Conservation (phyloP, 805 yeast genomes). For the Candida cerambycidarum region DNA sequence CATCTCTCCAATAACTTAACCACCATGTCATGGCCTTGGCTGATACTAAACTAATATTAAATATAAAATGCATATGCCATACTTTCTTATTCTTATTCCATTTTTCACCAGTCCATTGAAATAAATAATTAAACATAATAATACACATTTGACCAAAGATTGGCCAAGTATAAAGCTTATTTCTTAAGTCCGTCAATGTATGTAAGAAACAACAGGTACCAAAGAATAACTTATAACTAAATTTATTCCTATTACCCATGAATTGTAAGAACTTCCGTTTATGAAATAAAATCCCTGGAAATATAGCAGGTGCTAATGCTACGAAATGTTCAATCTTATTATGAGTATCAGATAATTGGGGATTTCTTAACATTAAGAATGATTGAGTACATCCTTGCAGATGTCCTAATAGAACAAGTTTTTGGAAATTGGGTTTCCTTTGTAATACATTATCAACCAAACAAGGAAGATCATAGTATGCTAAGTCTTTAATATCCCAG, state of each 20-base stretch:
- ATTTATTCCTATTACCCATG: slow-evolving; percentile 52
- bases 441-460: slow-evolving; percentile 61
- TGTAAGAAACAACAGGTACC: slow-evolving; percentile 83
- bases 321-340: slow-evolving; percentile 64
- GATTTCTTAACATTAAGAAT: slow-evolving; percentile 61
- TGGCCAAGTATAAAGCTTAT: slow-evolving; percentile 32
- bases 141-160: slow-evolving; percentile 67
- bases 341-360: slow-evolving; percentile 35
- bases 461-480: slow-evolving; percentile 71
- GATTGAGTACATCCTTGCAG: slow-evolving; percentile 94
- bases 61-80: slow-evolving; percentile 73
- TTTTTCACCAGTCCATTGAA: slow-evolving; percentile 79
- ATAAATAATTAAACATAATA: slow-evolving; percentile 80
- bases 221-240: slow-evolving; percentile 52
- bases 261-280: slow-evolving; percentile 60
- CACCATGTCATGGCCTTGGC: slow-evolving; percentile 90
- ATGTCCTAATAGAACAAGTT: slow-evolving; percentile 72
- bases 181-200: slow-evolving; percentile 61
- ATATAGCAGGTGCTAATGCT: slow-evolving; percentile 89
- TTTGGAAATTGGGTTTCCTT: slow-evolving; percentile 37
- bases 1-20: slow-evolving; percentile 49
- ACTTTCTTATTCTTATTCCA: slow-evolving; percentile 64
- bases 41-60: slow-evolving; percentile 82
- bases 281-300: slow-evolving; percentile 75
- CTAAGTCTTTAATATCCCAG: slow-evolving; percentile 90